Evolutionary conservation across 1,139 yeast genomes (phyloP).

Genomic region (Eremothecium gossypii): DNA sequence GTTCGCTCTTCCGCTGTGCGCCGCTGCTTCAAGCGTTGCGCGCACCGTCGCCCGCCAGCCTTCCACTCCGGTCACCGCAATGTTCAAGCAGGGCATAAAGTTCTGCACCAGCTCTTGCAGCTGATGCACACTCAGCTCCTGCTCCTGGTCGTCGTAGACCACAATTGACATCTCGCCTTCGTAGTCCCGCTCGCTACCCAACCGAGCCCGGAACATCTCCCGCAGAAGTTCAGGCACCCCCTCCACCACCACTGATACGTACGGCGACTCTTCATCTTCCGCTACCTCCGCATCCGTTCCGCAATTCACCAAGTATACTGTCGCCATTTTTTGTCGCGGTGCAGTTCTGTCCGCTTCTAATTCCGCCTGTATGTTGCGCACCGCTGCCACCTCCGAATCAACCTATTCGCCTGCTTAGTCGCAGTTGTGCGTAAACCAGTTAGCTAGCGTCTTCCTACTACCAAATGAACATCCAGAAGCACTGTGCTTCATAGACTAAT

Average conservation of each 20-base stretch:
- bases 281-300: background rate
- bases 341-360: no score
- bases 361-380: no score
- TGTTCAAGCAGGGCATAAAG: conserved; percentile 8
- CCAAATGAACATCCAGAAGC: no score
- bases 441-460: no score
- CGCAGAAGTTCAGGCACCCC: conserved; percentile 3
- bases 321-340: background rate
- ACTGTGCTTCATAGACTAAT: no score
- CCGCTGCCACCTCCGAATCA: no score
- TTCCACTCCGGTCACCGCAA: conserved; percentile 5
- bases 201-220: conserved; percentile 2
- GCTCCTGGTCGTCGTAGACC: conserved; percentile 1
- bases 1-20: background rate
- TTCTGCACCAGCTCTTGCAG: conserved; percentile 4
- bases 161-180: conserved; percentile 6
- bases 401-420: no score
- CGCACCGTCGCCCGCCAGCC: conserved; percentile 1
- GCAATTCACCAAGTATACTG: conserved; percentile 1
- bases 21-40: background rate
- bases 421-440: no score
- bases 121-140: background rate
- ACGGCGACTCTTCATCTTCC: background rate
- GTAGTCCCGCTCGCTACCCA: conserved; percentile 2
- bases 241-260: background rate